phyloP scores from a whole-genome alignment of 768 basidiomycete species.

The Mrakia gelida region DNA sequence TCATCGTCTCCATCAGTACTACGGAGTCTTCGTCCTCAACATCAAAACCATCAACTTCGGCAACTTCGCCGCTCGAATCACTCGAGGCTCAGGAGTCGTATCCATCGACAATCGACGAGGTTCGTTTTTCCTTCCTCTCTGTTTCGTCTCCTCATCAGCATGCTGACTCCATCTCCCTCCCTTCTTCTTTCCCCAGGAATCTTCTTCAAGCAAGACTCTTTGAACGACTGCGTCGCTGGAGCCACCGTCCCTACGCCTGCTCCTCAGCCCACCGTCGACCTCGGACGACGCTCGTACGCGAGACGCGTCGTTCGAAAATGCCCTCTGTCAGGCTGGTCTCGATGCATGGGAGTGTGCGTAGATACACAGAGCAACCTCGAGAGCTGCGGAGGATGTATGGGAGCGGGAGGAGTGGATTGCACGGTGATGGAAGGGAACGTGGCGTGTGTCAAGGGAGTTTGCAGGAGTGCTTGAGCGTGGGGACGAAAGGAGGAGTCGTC shows the following conservation, averaged over 20 bases:
- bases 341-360: not conserved
- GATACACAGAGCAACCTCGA: not conserved
- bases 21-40: slow-evolving; percentile 11
- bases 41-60: slow-evolving; percentile 3
- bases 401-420: not conserved
- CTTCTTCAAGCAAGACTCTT: not conserved
- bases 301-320: not conserved
- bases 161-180: not conserved
- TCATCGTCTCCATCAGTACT: not conserved
- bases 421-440: not conserved
- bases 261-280: not conserved
- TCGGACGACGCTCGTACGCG: not conserved
- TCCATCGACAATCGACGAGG: slow-evolving; percentile 16
- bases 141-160: no score
- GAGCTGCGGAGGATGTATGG: slow-evolving; percentile 8
- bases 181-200: not conserved
- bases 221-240: slow-evolving; percentile 12
- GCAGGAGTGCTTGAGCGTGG: not conserved
- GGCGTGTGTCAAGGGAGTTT: not conserved
- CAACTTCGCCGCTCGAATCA: slow-evolving; percentile 18
- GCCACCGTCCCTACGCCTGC: slow-evolving; percentile 5
- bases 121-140: not conserved
- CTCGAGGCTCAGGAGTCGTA: not conserved
- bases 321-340: not conserved
- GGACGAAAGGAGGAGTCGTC: no score